Evolutionary conservation across 2,329 filamentous ascomycete species (phyloP).

Genomic region (Penicillium sclerotigenum): DNA sequence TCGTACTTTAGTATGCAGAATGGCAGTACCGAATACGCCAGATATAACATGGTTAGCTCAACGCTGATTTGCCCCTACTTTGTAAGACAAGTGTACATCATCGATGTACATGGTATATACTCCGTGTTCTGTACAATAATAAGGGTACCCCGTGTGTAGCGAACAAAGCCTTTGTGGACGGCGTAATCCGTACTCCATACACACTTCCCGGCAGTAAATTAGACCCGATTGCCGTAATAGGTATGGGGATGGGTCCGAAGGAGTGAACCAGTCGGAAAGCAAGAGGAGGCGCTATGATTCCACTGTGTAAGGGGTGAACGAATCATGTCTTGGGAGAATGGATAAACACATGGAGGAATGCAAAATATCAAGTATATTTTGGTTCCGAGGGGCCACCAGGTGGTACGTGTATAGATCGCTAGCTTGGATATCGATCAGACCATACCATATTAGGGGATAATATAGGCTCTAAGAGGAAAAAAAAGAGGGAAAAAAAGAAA

Average conservation of each 20-base stretch:
- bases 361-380: not conserved
- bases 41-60: too few relatives aligned
- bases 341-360: not conserved
- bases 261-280: not conserved
- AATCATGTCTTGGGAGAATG: not conserved
- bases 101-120: not conserved
- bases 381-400: not conserved
- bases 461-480: too few relatives aligned
- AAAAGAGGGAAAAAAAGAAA: too few relatives aligned
- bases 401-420: slow-evolving; percentile 10
- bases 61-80: not conserved
- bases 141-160: not conserved
- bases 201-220: not conserved
- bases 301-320: not conserved
- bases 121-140: not conserved
- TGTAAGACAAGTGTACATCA: not conserved
- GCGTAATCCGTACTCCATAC: not conserved
- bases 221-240: not conserved
- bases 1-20: slow-evolving; percentile 1
- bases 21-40: not conserved
- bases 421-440: slow-evolving; percentile 12
- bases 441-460: slow-evolving; percentile 7
- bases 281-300: not conserved
- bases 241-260: not conserved
- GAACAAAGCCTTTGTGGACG: not conserved